A percentile compares a stretch with the other conserved stretches of the same genome.
Evolutionary conservation across 2,329 filamentous ascomycete genomes (phyloP).

Genomic region (Xylariaceae sp.): DNA sequence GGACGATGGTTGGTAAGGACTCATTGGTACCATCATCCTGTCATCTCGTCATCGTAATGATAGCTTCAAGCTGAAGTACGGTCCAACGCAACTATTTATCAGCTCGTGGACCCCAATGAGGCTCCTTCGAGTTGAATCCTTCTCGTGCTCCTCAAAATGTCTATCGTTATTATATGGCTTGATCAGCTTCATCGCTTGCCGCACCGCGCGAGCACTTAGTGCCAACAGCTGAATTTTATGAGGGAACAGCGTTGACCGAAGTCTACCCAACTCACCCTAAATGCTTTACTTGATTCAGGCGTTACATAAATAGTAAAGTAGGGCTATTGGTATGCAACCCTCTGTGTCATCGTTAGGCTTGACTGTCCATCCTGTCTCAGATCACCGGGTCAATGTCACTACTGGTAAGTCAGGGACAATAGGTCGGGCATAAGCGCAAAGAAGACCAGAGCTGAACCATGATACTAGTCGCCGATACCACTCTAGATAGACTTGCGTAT

Average conservation of each 20-base stretch:
- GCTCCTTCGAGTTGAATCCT: conserved; percentile 7
- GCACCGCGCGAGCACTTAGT: neutral
- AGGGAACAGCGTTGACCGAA: neutral
- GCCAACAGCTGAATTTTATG: neutral
- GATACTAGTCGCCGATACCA: conserved; percentile 5
- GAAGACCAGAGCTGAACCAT: neutral
- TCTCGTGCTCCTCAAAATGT: neutral
- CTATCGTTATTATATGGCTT: neutral
- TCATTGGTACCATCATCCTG: neutral
- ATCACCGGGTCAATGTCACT: neutral
- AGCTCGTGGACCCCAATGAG: conserved; percentile 1
- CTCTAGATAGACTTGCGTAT: neutral
- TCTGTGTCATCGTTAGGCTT: neutral
- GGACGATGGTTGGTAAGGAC: conserved; percentile 9
- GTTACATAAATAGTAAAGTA: conserved; percentile 1
- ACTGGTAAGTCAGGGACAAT: neutral
- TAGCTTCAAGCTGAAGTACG: conserved; percentile 10
- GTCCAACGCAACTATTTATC: neutral
- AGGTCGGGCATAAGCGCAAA: conserved; percentile 1
- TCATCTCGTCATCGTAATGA: neutral
- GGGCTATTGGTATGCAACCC: neutral
- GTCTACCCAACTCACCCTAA: conserved; percentile 1
- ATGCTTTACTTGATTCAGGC: neutral
- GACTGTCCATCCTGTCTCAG: neutral
- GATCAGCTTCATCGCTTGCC: conserved; percentile 2